Evolutionary conservation across 148 eudicot species (phyloP).

Genomic region (Tetragonia tetragonoides): DNA sequence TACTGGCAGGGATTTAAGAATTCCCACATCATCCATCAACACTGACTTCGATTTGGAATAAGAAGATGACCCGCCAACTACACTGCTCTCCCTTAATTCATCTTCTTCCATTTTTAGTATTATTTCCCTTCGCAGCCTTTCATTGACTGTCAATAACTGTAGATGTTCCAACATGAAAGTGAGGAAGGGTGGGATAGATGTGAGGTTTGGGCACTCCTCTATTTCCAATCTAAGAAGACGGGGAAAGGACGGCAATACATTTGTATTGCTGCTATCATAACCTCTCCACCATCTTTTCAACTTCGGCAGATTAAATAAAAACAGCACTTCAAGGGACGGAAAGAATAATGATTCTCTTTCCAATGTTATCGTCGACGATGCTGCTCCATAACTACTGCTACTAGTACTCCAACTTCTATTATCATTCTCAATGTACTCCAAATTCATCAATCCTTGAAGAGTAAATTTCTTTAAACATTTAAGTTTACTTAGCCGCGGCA

Average conservation of each 20-base stretch:
- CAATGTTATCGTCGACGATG: too few species aligned
- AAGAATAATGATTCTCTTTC: not conserved
- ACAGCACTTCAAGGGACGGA: slow-evolving; percentile 22
- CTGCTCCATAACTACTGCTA: not conserved
- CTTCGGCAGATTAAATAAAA: not conserved
- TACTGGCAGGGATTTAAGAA: slow-evolving; percentile 2
- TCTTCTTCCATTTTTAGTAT: not conserved
- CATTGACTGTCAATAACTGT: not conserved
- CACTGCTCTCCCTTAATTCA: not conserved
- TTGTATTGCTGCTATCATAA: too few species aligned
- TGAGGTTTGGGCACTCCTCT: not conserved
- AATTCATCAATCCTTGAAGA: not conserved
- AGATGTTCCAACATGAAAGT: not conserved
- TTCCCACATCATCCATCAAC: not conserved
- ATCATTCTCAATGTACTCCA: slow-evolving; percentile 22
- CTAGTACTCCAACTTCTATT: not conserved
- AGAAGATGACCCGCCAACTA: not conserved
- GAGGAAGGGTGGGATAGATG: slow-evolving; percentile 18
- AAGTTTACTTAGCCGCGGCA: slow-evolving; percentile 14
- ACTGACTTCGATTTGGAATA: not conserved
- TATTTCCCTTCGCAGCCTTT: not conserved
- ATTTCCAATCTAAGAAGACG: slow-evolving; percentile 10
- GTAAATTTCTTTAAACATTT: not conserved
- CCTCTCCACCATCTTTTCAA: slow-evolving; percentile 26
- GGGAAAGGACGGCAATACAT: not conserved